These are phyloP conservation scores for Sphagnum tenellum DNA, from an alignment of 225 moss, liverwort and hornwort species.

Conservation along the genomic window DNA sequence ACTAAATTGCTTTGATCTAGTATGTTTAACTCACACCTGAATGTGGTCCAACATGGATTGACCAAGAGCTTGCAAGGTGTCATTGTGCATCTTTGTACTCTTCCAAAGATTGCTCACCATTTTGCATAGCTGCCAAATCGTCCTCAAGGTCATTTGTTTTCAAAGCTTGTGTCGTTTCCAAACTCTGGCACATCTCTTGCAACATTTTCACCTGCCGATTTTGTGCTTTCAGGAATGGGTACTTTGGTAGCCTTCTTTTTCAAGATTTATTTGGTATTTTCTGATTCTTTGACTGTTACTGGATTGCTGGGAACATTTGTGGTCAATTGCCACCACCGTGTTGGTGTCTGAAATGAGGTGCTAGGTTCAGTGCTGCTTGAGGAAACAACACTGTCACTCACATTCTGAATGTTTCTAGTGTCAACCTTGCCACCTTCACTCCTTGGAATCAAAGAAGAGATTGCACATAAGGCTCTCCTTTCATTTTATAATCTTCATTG, in stretches of 20 bases:
- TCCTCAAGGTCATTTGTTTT: not conserved
- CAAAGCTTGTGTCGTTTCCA: not conserved
- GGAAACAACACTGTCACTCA: constrained; percentile 18
- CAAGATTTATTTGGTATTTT: not conserved
- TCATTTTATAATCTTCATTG: too few species aligned
- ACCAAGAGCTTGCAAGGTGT: constrained; percentile 34
- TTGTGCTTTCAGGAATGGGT: not conserved
- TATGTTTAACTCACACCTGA: constrained; percentile 15
- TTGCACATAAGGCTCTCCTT: too few species aligned
- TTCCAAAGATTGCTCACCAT: constrained; percentile 12
- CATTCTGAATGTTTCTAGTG: constrained; percentile 4
- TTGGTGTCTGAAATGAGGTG: constrained; percentile 23
- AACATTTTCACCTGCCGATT: not conserved
- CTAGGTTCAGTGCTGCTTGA: constrained; percentile 7
- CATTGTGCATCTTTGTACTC: constrained; percentile 17
- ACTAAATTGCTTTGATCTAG: too few species aligned
- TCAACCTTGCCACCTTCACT: not conserved
- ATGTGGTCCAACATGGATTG: constrained; percentile 47
- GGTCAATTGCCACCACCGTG: constrained; percentile 48
- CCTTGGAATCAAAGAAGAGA: not conserved
- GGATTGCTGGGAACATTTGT: constrained; percentile 13
- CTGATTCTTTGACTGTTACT: not conserved
- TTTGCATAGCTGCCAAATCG: constrained; percentile 4
- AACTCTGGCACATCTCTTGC: not conserved
- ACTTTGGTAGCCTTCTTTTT: not conserved